These are phyloP conservation scores for Chalciporus sphaerocephalus DNA, from an alignment of 768 basidiomycete genomes.

Conservation along the genomic window DNA sequence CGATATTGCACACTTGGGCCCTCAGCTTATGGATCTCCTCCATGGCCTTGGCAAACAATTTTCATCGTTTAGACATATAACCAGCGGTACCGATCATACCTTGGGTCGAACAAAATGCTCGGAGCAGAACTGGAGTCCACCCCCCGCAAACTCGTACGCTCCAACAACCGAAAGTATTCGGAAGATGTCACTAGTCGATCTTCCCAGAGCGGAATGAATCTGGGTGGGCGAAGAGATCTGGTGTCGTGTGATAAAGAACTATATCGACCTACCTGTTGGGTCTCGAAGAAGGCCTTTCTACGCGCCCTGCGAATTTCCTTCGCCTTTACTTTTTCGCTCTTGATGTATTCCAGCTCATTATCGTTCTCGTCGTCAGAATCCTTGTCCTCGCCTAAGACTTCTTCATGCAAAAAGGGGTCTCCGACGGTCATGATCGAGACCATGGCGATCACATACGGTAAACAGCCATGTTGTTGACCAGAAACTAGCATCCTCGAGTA, in stretches of 20 bases:
- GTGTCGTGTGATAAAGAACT: not conserved
- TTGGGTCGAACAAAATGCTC: slow-evolving; percentile 89
- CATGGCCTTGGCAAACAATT: slow-evolving; percentile 68
- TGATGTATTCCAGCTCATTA: slow-evolving; percentile 41
- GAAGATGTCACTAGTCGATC: slow-evolving; percentile 79
- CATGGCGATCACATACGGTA: slow-evolving; percentile 88
- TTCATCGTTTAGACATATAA: slow-evolving; percentile 2
- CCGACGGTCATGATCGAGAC: slow-evolving; percentile 92
- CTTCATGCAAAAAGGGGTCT: slow-evolving; percentile 91
- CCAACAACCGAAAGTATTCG: slow-evolving; percentile 90
- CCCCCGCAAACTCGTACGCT: slow-evolving; percentile 90
- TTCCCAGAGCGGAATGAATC: slow-evolving; percentile 78
- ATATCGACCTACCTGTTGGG: slow-evolving; percentile 57
- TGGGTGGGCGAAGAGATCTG: slow-evolving; percentile 27
- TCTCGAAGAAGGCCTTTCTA: slow-evolving; percentile 77
- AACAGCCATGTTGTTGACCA: slow-evolving; percentile 78
- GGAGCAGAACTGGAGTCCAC: slow-evolving; percentile 72
- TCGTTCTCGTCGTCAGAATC: slow-evolving; percentile 36
- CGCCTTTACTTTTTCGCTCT: slow-evolving; percentile 41
- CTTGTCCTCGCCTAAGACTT: slow-evolving; percentile 48
- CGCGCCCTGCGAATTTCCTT: slow-evolving; percentile 58
- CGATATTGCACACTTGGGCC: slow-evolving; percentile 82
- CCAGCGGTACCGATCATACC: slow-evolving; percentile 39
- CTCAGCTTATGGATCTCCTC: slow-evolving; percentile 97
- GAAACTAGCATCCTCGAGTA: slow-evolving; percentile 95